phyloP scores from a whole-genome alignment of 2,329 filamentous ascomycete species.

The Teratosphaeria nubilosa region DNA sequence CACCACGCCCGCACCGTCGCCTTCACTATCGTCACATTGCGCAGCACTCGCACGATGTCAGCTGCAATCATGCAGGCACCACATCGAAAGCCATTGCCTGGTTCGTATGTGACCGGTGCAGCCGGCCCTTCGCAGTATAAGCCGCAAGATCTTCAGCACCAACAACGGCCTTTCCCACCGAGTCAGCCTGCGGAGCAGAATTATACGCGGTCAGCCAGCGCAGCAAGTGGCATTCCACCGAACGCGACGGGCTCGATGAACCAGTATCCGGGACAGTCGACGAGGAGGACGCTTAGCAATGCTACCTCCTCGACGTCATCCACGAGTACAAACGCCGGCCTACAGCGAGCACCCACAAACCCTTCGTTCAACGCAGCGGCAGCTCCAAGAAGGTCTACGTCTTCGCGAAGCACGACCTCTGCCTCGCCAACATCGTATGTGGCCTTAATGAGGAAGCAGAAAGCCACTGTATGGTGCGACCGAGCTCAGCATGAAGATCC shows the following conservation, averaged over 20 bases:
- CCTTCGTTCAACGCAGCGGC: slow-evolving; percentile 15
- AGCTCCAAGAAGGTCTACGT: slow-evolving; percentile 62
- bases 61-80: slow-evolving; percentile 4
- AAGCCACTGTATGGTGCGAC: slow-evolving; percentile 97
- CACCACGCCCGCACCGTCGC: not conserved
- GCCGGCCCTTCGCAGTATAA: not conserved
- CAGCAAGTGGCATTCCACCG: not conserved
- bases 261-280: slow-evolving; percentile 3
- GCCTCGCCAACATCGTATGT: slow-evolving; percentile 69
- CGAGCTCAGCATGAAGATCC: slow-evolving; percentile 88
- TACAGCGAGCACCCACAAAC: slow-evolving; percentile 40
- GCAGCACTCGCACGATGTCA: not conserved
- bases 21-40: not conserved
- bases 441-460: slow-evolving; percentile 89
- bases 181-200: not conserved
- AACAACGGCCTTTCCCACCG: slow-evolving; percentile 1
- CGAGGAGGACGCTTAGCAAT: slow-evolving; percentile 53
- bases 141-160: slow-evolving; percentile 1
- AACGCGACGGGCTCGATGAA: slow-evolving; percentile 1
- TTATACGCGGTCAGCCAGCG: not conserved
- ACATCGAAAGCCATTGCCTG: slow-evolving; percentile 9
- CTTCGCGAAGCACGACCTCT: slow-evolving; percentile 55
- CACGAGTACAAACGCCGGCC: slow-evolving; percentile 35
- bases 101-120: not conserved
- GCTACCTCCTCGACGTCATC: slow-evolving; percentile 63